Base-by-base conservation (phyloP, 176 grass and related monocot species). In the Ananas comosus region DNA sequence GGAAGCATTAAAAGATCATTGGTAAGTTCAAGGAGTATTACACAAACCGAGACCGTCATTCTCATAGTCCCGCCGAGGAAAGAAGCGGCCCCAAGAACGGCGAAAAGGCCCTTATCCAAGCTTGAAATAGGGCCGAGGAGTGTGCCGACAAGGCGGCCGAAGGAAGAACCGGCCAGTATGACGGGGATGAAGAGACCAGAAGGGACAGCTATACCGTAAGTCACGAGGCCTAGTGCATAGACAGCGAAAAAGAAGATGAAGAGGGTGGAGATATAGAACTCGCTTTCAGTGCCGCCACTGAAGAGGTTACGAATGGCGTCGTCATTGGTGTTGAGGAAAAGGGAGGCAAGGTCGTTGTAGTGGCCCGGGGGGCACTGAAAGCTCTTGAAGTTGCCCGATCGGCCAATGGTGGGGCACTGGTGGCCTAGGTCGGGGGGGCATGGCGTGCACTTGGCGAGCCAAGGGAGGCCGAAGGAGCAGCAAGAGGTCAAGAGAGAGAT, bases 21-120 rank as follows among this genome's bases (percentile, higher is more conserved):
- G 69, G 88, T 87, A 70, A 91, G 84, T 75, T 91, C 88, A 16
- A 91, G 88, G 23, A 91, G 81, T 76, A 91, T 91, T 48, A 91
- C 78, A 51, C 88, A 91, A 47, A 91, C 84, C 1, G 88, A 91
- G 51, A 91, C 88, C 1, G 88, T 87, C 88, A 87, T 91, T 57
- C 84, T 73, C 88, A 91, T 91, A 0, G 88, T 91, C 23, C 88
- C 84, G 9, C 88, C 85, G 0, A 87, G 85, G 73, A 91, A 91
- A 0, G 85, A 80, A 0, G 88, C 82, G 1, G 85, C 70, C 50
- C 81, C 85, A 7, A 91, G 75, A 10, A 91, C 76, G 22, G 85
- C 59, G 12, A 82, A 91, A 8, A 87, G 85, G 0, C 88, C 85
- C 1, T 56, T 16, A 69, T 91, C 88, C 1, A 87, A 76, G 42